Percentiles rank a stretch among this genome's conserved stretches.
Evolutionary conservation across 2,329 filamentous ascomycete species (phyloP).

Genomic region (Penicillium sp.): DNA sequence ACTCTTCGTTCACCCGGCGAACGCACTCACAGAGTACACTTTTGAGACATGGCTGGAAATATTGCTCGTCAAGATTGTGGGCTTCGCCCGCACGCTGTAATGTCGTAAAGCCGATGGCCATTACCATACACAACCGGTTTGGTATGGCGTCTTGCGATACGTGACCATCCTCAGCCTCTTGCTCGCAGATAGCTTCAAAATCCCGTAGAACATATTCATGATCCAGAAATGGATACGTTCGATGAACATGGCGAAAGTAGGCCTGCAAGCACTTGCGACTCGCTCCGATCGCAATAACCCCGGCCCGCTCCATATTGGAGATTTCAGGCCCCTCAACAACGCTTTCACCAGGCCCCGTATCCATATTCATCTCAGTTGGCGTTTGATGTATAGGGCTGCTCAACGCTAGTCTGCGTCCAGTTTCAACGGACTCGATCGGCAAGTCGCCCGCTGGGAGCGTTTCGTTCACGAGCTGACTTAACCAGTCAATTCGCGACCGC

Average conservation of each 20-base stretch:
- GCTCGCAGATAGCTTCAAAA: conserved; percentile 27
- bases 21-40: conserved; percentile 48
- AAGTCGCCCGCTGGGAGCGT: conserved; percentile 26
- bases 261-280: conserved; percentile 45
- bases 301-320: too few relatives aligned
- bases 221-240: conserved; percentile 50
- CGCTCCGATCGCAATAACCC: conserved; percentile 19
- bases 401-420: conserved; percentile 9
- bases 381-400: background rate
- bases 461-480: conserved; percentile 42
- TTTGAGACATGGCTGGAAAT: conserved; percentile 34
- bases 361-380: background rate
- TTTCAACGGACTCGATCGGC: conserved; percentile 41
- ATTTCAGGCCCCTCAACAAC: background rate
- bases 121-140: conserved; percentile 46
- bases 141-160: conserved; percentile 23
- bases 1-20: conserved; percentile 37
- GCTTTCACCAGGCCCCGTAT: background rate
- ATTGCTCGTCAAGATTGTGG: conserved; percentile 37
- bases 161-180: background rate
- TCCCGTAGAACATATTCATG: conserved; percentile 37
- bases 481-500: conserved; percentile 45
- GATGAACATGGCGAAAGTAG: conserved; percentile 50
- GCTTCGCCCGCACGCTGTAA: conserved; percentile 47
- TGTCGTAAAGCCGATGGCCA: conserved; percentile 51